Percentiles rank a stretch among this genome's conserved stretches.
phyloP scores from a whole-genome alignment of 495 filamentous ascomycete species.

The Bombardia bombarda region DNA sequence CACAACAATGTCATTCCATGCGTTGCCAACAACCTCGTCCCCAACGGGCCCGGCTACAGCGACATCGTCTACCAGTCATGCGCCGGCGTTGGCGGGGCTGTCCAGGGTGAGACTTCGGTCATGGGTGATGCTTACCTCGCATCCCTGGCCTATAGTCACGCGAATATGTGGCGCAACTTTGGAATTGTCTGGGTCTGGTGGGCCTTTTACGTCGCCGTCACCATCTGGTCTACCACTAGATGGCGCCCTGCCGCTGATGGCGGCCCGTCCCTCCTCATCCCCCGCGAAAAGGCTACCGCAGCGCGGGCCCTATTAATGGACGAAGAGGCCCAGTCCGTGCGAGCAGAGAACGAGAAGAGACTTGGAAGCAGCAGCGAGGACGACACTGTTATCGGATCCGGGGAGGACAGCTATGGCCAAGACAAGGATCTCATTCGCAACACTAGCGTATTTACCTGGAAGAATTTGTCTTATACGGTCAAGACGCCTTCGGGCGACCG shows the following conservation, averaged over 20 bases:
- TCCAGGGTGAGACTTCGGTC: constrained; percentile 44
- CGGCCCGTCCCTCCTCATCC: constrained; percentile 22
- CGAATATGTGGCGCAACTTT: constrained; percentile 75
- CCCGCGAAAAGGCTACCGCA: constrained; percentile 24
- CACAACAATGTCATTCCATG: constrained; percentile 43
- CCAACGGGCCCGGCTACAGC: constrained; percentile 48
- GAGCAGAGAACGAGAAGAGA: constrained; percentile 37
- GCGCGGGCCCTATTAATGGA: constrained; percentile 7
- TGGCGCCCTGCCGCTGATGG: constrained; percentile 40
- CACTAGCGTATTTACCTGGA: constrained; percentile 53
- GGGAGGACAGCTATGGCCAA: constrained; percentile 23
- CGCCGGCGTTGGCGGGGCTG: constrained; percentile 42
- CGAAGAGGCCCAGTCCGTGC: constrained; percentile 24
- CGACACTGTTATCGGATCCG: neutral
- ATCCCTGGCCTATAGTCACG: constrained; percentile 53
- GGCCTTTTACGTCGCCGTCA: constrained; percentile 58
- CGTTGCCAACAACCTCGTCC: constrained; percentile 44
- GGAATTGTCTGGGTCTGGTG: constrained; percentile 63
- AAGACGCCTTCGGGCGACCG: constrained; percentile 50
- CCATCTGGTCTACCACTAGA: constrained; percentile 47
- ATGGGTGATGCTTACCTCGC: constrained; percentile 53
- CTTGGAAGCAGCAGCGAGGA: constrained; percentile 8
- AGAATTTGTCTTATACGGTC: constrained; percentile 55
- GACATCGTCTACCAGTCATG: constrained; percentile 49
- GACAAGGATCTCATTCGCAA: constrained; percentile 40